phyloP scores from a whole-genome alignment of 129 eudicot genomes.

The Silybum marianum region DNA sequence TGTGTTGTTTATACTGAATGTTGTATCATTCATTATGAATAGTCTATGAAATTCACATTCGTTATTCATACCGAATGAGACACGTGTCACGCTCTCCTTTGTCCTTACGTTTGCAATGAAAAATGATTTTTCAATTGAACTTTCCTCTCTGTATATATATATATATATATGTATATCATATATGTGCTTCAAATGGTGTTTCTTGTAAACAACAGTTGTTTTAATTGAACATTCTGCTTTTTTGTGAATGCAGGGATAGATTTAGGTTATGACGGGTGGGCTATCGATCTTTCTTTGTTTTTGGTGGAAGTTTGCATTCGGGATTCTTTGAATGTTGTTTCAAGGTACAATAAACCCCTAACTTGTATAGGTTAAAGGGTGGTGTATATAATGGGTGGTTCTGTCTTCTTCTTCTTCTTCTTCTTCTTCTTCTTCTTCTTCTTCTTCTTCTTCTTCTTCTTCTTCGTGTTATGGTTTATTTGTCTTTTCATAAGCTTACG shows the following conservation, averaged over 20 bases:
- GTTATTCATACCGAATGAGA: too few relatives aligned
- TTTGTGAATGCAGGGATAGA: not conserved
- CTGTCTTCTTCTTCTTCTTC: not conserved
- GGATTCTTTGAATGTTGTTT: constrained; percentile 10
- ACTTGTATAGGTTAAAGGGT: constrained; percentile 24
- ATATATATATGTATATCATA: too few relatives aligned
- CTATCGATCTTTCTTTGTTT: constrained; percentile 1
- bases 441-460: not conserved
- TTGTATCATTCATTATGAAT: too few relatives aligned
- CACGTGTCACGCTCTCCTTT: too few relatives aligned
- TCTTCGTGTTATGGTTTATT: not conserved
- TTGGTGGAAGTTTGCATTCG: constrained; percentile 13
- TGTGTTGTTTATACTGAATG: too few relatives aligned
- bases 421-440: not conserved
- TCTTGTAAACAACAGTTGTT: not conserved
- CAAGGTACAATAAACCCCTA: constrained; percentile 18
- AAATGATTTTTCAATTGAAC: too few relatives aligned
- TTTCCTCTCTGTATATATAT: too few relatives aligned
- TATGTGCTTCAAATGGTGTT: not conserved
- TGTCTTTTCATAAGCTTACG: not conserved
- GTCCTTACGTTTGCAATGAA: too few relatives aligned
- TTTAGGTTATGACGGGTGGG: not conserved
- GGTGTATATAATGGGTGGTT: not conserved
- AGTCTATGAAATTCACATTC: too few relatives aligned
- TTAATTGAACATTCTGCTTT: not conserved